phyloP scores from a whole-genome alignment of 192 early-diverging fungal species.

The Oehlia diaphana region DNA sequence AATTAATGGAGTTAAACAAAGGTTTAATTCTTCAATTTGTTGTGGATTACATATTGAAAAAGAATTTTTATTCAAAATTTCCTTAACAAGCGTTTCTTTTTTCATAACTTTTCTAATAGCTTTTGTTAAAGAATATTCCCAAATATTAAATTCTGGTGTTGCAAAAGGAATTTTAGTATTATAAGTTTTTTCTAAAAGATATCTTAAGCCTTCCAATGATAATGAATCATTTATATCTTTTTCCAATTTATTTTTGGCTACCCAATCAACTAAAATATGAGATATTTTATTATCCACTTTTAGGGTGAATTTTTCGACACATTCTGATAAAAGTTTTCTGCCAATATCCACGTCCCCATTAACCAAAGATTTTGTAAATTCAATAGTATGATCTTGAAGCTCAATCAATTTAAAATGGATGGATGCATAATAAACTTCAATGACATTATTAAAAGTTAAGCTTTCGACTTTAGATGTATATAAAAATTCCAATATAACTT shows the following conservation, averaged over 20 bases:
- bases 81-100: too few species aligned
- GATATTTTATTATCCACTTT: not conserved
- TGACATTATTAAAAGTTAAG: not conserved
- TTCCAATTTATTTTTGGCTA: not conserved
- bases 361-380: not conserved
- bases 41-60: not conserved
- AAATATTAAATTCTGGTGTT: not conserved
- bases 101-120: too few species aligned
- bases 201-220: not conserved
- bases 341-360: not conserved
- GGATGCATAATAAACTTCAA: not conserved
- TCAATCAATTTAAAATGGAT: not conserved
- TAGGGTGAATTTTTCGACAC: not conserved
- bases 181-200: not conserved
- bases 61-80: too few species aligned
- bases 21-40: not conserved
- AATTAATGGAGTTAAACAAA: not conserved
- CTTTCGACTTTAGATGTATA: not conserved
- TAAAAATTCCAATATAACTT: slow-evolving; percentile 1
- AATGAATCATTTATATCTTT: not conserved
- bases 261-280: not conserved
- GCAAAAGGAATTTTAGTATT: too few species aligned
- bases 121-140: not conserved
- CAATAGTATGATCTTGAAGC: not conserved
- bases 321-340: not conserved